These are phyloP conservation scores for Jamesozyma gamospora DNA, from an alignment of 805 yeast species.

Conservation along the genomic window DNA sequence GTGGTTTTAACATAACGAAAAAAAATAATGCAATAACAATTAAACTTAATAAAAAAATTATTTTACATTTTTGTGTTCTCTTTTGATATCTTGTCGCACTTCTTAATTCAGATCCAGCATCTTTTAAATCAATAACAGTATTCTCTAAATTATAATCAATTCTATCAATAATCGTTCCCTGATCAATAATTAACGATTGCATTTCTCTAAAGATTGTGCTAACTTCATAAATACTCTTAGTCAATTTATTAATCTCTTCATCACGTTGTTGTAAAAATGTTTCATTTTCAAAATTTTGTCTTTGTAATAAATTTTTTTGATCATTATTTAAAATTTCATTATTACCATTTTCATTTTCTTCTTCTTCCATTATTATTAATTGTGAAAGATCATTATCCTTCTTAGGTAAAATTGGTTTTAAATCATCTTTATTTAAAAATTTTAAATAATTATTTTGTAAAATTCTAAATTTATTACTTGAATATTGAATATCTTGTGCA, in stretches of 20 bases:
- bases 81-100: slow-evolving; percentile 79
- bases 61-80: slow-evolving; percentile 81
- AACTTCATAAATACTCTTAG: slow-evolving; percentile 89
- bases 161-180: slow-evolving; percentile 87
- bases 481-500: slow-evolving; percentile 75
- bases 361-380: slow-evolving; percentile 26
- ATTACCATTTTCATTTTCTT: slow-evolving; percentile 17
- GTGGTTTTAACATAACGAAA: slow-evolving; percentile 60
- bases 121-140: slow-evolving; percentile 65
- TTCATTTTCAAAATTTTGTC: slow-evolving; percentile 19
- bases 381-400: slow-evolving; percentile 16
- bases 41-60: slow-evolving; percentile 63
- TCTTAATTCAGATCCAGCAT: slow-evolving; percentile 77
- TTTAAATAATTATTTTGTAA: slow-evolving; percentile 84
- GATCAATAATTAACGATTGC: slow-evolving; percentile 87
- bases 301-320: slow-evolving; percentile 21
- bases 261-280: slow-evolving; percentile 51
- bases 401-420: slow-evolving; percentile 35
- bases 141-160: slow-evolving; percentile 85
- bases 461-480: slow-evolving; percentile 69
- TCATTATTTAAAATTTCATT: slow-evolving; percentile 33
- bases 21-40: slow-evolving; percentile 64
- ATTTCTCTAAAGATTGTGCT: slow-evolving; percentile 88
- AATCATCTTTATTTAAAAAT: slow-evolving; percentile 72
- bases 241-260: slow-evolving; percentile 78